A percentile compares a stretch with the other conserved stretches of the same genome.
These are phyloP conservation scores for Dendrobium catenatum DNA, from an alignment of 106 monocot species.

Conservation along the genomic window DNA sequence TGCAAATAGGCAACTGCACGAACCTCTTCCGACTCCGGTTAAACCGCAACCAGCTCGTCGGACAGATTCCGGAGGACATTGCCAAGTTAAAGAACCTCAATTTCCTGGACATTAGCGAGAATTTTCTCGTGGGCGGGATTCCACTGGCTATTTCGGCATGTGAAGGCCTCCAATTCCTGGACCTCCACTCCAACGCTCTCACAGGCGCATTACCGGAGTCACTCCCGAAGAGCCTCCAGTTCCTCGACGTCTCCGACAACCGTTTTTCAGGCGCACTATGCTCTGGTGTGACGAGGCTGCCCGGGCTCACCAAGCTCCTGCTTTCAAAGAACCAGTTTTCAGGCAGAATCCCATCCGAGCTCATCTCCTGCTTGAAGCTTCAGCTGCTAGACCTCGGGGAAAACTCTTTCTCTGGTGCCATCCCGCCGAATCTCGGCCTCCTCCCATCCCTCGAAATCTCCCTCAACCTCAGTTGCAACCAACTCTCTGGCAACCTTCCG, in stretches of 20 bases:
- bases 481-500: constrained; percentile 58
- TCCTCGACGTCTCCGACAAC: constrained; percentile 77
- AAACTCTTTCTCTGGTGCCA: constrained; percentile 59
- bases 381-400: constrained; percentile 74
- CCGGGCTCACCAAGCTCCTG: constrained; percentile 65
- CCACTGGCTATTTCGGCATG: constrained; percentile 60
- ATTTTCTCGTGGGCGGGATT: constrained; percentile 45
- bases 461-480: constrained; percentile 85
- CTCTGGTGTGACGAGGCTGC: constrained; percentile 37
- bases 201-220: constrained; percentile 44
- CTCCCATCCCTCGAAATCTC: constrained; percentile 80
- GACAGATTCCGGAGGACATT: constrained; percentile 65
- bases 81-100: constrained; percentile 65
- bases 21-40: constrained; percentile 61
- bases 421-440: constrained; percentile 56
- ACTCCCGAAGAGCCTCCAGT: constrained; percentile 47
- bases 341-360: constrained; percentile 54
- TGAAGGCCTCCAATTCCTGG: constrained; percentile 59
- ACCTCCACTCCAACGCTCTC: constrained; percentile 75
- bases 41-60: constrained; percentile 51
- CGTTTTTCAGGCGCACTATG: constrained; percentile 37
- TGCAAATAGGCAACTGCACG: constrained; percentile 77
- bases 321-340: constrained; percentile 55
- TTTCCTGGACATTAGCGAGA: constrained; percentile 73
- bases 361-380: constrained; percentile 58